phyloP scores from a whole-genome alignment of 768 basidiomycete genomes.

The Psilocybe azurescens region DNA sequence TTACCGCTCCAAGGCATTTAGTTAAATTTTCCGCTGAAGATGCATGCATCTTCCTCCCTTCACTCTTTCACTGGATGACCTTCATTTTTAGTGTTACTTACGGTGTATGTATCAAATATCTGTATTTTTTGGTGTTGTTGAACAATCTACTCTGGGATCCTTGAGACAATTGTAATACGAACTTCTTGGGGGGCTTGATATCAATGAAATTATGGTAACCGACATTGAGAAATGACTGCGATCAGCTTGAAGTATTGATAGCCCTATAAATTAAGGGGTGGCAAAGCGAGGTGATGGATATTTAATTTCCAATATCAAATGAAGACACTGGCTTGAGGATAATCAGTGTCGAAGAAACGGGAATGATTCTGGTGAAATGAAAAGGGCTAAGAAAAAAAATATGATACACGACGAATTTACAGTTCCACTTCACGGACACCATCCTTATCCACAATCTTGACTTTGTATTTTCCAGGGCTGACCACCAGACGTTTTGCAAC shows the following conservation, averaged over 20 bases:
- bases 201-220: not conserved
- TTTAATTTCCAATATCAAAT: not conserved
- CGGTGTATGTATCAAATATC: conserved; percentile 6
- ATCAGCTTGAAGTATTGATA: too few species aligned
- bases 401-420: conserved; percentile 34
- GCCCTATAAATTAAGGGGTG: not conserved
- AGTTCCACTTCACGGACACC: conserved; percentile 84
- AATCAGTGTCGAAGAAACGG: not conserved
- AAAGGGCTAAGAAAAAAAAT: not conserved
- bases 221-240: too few species aligned
- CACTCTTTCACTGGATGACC: conserved; percentile 13
- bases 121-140: conserved; percentile 14
- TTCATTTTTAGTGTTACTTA: conserved; percentile 4
- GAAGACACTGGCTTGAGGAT: too few species aligned
- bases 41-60: conserved; percentile 8
- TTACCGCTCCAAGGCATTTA: conserved; percentile 20
- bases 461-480: conserved; percentile 80
- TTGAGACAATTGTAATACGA: not conserved
- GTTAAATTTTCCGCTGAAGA: conserved; percentile 9
- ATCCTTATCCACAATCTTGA: conserved; percentile 92
- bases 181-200: not conserved
- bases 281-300: not conserved
- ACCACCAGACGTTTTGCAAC: conserved; percentile 85
- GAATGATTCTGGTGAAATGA: not conserved
- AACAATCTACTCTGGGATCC: conserved; percentile 16